These are phyloP conservation scores for Arthrobotrys iridis DNA, from an alignment of 2,329 filamentous ascomycete species.

Conservation along the genomic window DNA sequence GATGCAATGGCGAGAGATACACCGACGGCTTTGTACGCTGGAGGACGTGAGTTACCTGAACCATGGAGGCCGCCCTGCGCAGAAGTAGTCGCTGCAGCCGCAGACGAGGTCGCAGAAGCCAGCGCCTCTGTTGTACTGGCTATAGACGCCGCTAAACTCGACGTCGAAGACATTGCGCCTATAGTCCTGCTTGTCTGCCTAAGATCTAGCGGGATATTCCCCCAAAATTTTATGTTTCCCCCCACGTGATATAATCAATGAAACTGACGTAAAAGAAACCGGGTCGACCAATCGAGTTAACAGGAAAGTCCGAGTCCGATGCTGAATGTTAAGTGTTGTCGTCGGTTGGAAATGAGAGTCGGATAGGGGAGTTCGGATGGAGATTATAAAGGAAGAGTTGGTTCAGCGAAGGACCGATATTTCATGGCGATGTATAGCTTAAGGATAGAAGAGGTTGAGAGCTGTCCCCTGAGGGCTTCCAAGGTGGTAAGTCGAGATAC, in stretches of 20 bases:
- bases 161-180: slow-evolving; percentile 18
- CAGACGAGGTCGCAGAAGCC: slow-evolving; percentile 33
- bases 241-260: neutral
- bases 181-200: slow-evolving; percentile 15
- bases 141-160: slow-evolving; percentile 31
- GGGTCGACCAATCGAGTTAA: neutral
- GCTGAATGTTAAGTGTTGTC: slow-evolving; percentile 24
- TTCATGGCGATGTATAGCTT: slow-evolving; percentile 22
- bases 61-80: neutral
- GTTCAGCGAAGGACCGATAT: slow-evolving; percentile 35
- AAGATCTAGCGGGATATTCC: neutral
- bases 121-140: slow-evolving; percentile 11
- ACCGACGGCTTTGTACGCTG: slow-evolving; percentile 78
- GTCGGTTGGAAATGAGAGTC: slow-evolving; percentile 25
- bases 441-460: neutral
- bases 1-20: slow-evolving; percentile 86
- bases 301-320: neutral
- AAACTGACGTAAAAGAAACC: neutral
- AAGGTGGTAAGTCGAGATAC: neutral
- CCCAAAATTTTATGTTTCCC: neutral
- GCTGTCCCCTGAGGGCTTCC: neutral
- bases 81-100: slow-evolving; percentile 30
- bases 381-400: slow-evolving; percentile 8
- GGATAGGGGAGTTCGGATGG: neutral
- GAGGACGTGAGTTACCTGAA: slow-evolving; percentile 14